Evolutionary conservation across 306 rosid species (phyloP).

Genomic region (Canavalia ensiformis): DNA sequence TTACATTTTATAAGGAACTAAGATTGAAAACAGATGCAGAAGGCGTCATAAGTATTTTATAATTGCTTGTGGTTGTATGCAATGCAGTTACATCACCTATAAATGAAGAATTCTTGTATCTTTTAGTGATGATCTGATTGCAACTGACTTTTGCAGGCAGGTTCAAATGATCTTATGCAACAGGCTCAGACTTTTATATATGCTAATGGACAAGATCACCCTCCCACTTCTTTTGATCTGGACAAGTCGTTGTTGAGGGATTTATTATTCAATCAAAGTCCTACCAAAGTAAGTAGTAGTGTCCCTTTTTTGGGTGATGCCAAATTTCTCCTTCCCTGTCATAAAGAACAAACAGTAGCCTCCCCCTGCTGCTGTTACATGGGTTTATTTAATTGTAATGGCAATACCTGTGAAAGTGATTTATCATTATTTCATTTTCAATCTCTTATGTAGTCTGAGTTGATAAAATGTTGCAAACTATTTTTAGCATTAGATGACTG

Average conservation of each 20-base stretch:
- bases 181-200: slow-evolving; percentile 87
- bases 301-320: slow-evolving; percentile 10
- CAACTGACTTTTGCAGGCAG: slow-evolving; percentile 68
- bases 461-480: slow-evolving; percentile 8
- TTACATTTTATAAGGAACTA: slow-evolving; percentile 22
- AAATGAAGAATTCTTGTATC: slow-evolving; percentile 13
- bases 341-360: not conserved
- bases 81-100: not conserved
- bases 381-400: not conserved
- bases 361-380: slow-evolving; percentile 1
- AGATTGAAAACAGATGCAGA: slow-evolving; percentile 19
- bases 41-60: not conserved
- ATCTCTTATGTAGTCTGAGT: slow-evolving; percentile 1
- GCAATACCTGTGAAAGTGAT: slow-evolving; percentile 4
- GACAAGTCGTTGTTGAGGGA: slow-evolving; percentile 82
- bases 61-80: not conserved
- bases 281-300: slow-evolving; percentile 71
- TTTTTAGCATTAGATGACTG: not conserved
- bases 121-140: slow-evolving; percentile 36
- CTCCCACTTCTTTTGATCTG: slow-evolving; percentile 90
- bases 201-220: slow-evolving; percentile 77
- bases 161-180: slow-evolving; percentile 85
- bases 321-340: not conserved
- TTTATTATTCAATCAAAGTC: slow-evolving; percentile 89
- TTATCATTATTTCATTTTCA: not conserved